Conservation (phyloP, 2,329 filamentous ascomycete species). For the Colletotrichum theobromicola region DNA sequence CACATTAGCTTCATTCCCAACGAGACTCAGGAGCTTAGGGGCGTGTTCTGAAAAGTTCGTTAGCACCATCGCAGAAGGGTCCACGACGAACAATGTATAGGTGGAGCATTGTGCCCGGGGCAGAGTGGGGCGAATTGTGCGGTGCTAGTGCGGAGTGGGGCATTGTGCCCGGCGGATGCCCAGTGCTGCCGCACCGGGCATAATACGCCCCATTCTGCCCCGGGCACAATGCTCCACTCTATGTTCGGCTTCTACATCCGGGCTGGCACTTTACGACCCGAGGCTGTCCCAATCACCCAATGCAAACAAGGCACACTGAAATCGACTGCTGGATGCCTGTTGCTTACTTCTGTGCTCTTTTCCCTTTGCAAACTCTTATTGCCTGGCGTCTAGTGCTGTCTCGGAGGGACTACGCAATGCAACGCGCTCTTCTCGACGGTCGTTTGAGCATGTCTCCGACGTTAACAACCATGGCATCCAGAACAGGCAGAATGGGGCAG, state of each 20-base stretch:
- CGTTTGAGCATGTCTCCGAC: not conserved
- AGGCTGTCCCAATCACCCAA: not conserved
- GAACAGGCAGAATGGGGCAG: not conserved
- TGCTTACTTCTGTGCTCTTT: not conserved
- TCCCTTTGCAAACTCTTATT: not conserved
- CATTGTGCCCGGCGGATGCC: no score
- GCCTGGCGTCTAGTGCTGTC: not conserved
- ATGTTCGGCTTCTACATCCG: not conserved
- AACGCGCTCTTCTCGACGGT: not conserved
- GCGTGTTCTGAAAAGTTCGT: not conserved
- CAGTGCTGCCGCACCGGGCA: no score
- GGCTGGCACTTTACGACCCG: not conserved
- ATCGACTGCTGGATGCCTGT: not conserved
- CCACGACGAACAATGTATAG: not conserved
- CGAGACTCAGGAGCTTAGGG: not conserved
- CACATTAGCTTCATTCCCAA: not conserved
- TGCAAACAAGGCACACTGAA: not conserved
- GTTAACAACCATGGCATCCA: not conserved
- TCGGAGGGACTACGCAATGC: not conserved
- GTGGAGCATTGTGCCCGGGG: no score
- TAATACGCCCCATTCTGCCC: no score
- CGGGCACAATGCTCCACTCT: no score
- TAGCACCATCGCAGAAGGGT: not conserved
- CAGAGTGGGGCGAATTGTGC: no score
- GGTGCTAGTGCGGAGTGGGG: no score